Base-by-base conservation (phyloP, 108 stramenopile genomes). In the Epipyxis sp. region DNA sequence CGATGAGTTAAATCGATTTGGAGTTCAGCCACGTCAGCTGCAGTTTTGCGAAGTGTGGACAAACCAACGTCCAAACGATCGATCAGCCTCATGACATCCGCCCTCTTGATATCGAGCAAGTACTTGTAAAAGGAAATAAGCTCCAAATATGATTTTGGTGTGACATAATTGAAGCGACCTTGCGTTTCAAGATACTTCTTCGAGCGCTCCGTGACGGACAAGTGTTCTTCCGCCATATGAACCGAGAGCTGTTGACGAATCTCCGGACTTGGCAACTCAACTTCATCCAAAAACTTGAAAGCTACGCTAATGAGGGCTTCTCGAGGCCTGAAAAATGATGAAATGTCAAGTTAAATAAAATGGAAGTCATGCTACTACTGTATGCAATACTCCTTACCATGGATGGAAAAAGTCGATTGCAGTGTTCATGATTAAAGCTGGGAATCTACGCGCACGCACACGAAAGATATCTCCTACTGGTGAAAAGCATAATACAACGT, bases 161-260 rank as follows among this genome's bases (percentile, higher is more conserved):
- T 94, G 58, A 93, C 92, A 77, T 94, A 94, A 82, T 93, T 92
- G 86, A 91, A 91, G 3, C 94, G 85, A 0, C 91, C 82, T 78
- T 91, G 91, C 29, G 87, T 86, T 74, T 90, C 85, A 58, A 83
- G 59, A 82, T 89, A 94, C 40, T 80, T 65, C 40, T 77, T 78
- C 1, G 90, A 91, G n/a, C 44, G 67, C 45, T 80, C 61, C 44
- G 84, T 86, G 30, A 94, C 94, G 10, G 86, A 88, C 59, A 93
- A 78, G 62, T 94, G 94, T 77, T 91, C 91, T 40, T 91, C 88
- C 1, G 92, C 91, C 93, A 94, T 93, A 67, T 93, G 92, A n/a
- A 90, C 71, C 13, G 91, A 90, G 59, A 62, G 30, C 35, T 59
- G 61, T 42, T 78, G 41, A n/a, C 78, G 80, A 39, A 87, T 79